Base-by-base conservation (phyloP, 768 basidiomycete genomes). In the Epithele typhae region DNA sequence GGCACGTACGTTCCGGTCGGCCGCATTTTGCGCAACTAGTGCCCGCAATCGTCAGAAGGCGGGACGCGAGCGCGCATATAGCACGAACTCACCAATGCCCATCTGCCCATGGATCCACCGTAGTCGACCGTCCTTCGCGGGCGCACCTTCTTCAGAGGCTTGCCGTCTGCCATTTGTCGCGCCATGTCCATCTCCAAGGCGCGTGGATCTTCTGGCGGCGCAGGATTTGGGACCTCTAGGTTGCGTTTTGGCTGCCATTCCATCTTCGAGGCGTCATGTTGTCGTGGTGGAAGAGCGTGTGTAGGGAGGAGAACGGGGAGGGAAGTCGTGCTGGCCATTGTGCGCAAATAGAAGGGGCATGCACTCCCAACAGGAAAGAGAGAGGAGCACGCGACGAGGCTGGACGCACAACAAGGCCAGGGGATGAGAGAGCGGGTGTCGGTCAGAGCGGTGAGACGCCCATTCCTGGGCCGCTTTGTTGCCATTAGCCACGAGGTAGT, bases 91-190 rank as follows among this genome's bases (percentile, higher is more conserved):
- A 96, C 93, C 69, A 92, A 63, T 45, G 75, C 67, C 92, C 90
- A 96, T 53, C 92, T 76, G 14, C 86, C 88, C 67, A 95, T 74
- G 2, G 84, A 83, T 23, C 92, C 93, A 55, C 87, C 86, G 57
- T 93, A 98, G 67, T 98, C 96, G 11, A 98, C 94, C 17, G 96
- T 97, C 68, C 92, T 71, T 45, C 94, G 71, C 18, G 96, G 93
- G 51, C 92, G 78, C 38, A 89, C 93, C 73, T 92, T 94, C 76
- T 92, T 95, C 52, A 87, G 76, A 15, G 81, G 70, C 63, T 87
- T 89, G 3, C 90, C 89, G 58, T 92, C 91, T 52, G 87, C 70
- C 57, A 79, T 68, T 59, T 82, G 83, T 39, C 83, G 70, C 23
- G 78, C 82, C 55, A 76, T 81, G 1, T 87, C 89, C 51, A 89